Conservation (phyloP, 2,329 filamentous ascomycete species). For the Aspergillus latus region DNA sequence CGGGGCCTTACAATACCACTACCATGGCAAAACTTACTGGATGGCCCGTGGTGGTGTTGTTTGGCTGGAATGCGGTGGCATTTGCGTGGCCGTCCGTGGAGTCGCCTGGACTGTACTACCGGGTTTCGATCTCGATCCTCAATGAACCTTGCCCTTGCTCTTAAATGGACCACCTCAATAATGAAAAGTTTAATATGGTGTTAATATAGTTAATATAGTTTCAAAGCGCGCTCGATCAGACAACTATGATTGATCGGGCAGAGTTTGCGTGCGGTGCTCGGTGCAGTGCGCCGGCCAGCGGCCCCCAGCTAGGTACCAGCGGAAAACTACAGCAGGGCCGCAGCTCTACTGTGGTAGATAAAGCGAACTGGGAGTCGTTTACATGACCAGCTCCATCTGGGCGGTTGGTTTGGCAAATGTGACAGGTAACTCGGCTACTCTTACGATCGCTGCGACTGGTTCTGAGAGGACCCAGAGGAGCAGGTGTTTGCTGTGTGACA, state of each 20-base stretch:
- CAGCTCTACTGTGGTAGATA: not conserved
- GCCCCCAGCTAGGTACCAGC: not conserved
- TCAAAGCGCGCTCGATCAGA: not conserved
- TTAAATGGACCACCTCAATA: not conserved
- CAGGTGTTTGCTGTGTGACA: conserved; percentile 3
- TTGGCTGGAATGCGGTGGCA: conserved; percentile 11
- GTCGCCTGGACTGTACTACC: not conserved
- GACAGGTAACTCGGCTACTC: conserved; percentile 5
- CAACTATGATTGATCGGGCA: not conserved
- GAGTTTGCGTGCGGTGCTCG: not conserved
- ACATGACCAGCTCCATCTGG: not conserved
- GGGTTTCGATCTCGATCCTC: not conserved
- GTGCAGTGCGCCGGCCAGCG: no score
- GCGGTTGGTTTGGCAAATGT: not conserved
- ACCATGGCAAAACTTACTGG: not conserved
- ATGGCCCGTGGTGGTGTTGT: conserved; percentile 10
- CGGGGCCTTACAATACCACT: conserved; percentile 11
- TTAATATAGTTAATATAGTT: no score
- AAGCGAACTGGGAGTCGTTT: not conserved
- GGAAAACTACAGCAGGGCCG: not conserved
- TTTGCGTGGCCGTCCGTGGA: not conserved
- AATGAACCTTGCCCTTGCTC: not conserved
- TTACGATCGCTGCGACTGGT: not conserved
- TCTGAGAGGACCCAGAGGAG: not conserved
- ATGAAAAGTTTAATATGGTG: not conserved